A percentile compares a stretch with the other conserved stretches of the same genome.
Evolutionary conservation across 441 rosid species (phyloP).

Genomic region (Populus hybrid): DNA sequence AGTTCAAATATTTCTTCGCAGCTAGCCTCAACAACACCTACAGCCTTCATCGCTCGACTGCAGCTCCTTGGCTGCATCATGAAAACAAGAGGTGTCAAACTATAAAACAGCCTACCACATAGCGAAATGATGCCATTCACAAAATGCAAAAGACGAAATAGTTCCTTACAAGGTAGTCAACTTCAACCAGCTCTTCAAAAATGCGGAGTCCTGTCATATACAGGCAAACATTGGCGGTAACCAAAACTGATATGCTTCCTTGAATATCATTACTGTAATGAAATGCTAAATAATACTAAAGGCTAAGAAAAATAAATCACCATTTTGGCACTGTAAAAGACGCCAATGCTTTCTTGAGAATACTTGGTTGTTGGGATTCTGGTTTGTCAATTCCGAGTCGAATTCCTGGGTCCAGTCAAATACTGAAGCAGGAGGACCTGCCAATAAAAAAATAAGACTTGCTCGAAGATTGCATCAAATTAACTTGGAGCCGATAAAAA

Average conservation of each 20-base stretch:
- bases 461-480: conserved; percentile 18
- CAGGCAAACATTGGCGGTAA: conserved; percentile 5
- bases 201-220: conserved; percentile 88
- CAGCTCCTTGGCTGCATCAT: conserved; percentile 96
- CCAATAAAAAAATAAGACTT: conserved; percentile 27
- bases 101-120: conserved; percentile 22
- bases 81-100: conserved; percentile 23
- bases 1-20: conserved; percentile 98
- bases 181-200: conserved; percentile 99
- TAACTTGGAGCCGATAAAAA: conserved; percentile 14
- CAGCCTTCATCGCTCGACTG: conserved; percentile 99
- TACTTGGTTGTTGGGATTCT: conserved; percentile 80
- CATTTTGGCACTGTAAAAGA: conserved; percentile 98
- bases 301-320: conserved; percentile 35
- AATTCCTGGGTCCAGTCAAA: conserved; percentile 92
- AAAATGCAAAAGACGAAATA: conserved; percentile 18
- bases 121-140: conserved; percentile 11
- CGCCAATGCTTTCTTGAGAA: conserved; percentile 99
- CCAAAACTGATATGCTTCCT: not conserved
- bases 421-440: conserved; percentile 89
- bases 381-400: conserved; percentile 71
- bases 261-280: conserved; percentile 3
- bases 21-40: conserved; percentile 95
- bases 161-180: conserved; percentile 90
- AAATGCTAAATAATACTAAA: conserved; percentile 15